Conservation (phyloP, 441 rosid species). For the Corymbia citriodora region DNA sequence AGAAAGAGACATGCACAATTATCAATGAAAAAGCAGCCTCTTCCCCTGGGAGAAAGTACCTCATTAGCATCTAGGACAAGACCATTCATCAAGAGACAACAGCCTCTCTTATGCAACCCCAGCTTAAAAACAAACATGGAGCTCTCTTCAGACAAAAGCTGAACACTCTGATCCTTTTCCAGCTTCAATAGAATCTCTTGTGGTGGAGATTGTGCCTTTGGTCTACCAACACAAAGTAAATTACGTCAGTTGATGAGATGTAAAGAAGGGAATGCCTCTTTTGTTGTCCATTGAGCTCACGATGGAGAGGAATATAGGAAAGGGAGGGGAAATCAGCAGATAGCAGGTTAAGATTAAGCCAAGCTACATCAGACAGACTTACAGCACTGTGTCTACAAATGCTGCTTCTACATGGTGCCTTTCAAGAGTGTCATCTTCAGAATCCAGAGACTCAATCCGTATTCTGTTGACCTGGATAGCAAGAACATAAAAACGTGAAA, state of each 20-base stretch:
- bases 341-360: background rate
- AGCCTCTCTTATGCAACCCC: constrained; percentile 74
- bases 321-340: background rate
- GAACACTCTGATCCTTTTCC: constrained; percentile 63
- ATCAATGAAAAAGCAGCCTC: background rate
- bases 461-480: constrained; percentile 63
- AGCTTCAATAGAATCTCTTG: constrained; percentile 82
- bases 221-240: constrained; percentile 31
- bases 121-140: constrained; percentile 85
- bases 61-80: constrained; percentile 85
- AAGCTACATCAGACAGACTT: constrained; percentile 24
- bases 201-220: constrained; percentile 80
- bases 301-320: background rate
- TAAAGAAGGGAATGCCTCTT: background rate
- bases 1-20: background rate
- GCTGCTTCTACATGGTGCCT: constrained; percentile 90
- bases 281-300: background rate
- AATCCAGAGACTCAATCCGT: constrained; percentile 58
- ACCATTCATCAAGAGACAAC: constrained; percentile 93
- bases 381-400: constrained; percentile 89
- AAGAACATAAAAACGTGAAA: background rate
- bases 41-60: constrained; percentile 32
- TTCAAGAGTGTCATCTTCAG: constrained; percentile 63
- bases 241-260: background rate
- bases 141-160: constrained; percentile 63